These are phyloP conservation scores for Prunus dulcis DNA, from an alignment of 306 rosid species.

Conservation along the genomic window DNA sequence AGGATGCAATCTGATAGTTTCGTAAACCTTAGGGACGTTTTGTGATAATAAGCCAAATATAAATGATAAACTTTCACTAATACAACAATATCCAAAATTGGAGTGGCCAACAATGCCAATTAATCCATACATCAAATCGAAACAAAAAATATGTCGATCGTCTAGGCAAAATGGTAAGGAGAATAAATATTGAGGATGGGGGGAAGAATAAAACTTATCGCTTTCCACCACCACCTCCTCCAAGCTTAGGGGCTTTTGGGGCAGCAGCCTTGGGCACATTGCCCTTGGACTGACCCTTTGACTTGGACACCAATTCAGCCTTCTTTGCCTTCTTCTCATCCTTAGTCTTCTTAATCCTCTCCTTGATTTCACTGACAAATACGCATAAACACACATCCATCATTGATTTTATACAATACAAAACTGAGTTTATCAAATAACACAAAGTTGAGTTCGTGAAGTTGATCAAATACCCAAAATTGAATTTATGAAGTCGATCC, in stretches of 20 bases:
- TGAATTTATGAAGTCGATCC: too few species aligned
- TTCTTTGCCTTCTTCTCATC: constrained; percentile 55
- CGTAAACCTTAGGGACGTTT: too few species aligned
- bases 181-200: not conserved
- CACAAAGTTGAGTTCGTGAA: too few species aligned
- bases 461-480: too few species aligned
- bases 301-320: constrained; percentile 34
- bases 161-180: not conserved
- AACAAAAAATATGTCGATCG: not conserved
- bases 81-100: constrained; percentile 8
- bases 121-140: constrained; percentile 5
- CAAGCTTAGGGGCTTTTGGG: constrained; percentile 48
- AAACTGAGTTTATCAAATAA: too few species aligned
- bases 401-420: too few species aligned
- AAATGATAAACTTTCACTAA: not conserved
- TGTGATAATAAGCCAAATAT: too few species aligned
- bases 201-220: constrained; percentile 24
- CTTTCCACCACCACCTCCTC: constrained; percentile 58
- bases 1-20: too few species aligned
- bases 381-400: not conserved
- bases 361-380: constrained; percentile 39
- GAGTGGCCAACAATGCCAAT: constrained; percentile 16
- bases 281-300: constrained; percentile 34
- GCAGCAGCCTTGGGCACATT: constrained; percentile 35
- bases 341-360: constrained; percentile 50